Evolutionary conservation across 2,329 filamentous ascomycete species (phyloP), one percentile per base, ranked within the genome.

Genomic region (Ophiostoma piceae): DNA sequence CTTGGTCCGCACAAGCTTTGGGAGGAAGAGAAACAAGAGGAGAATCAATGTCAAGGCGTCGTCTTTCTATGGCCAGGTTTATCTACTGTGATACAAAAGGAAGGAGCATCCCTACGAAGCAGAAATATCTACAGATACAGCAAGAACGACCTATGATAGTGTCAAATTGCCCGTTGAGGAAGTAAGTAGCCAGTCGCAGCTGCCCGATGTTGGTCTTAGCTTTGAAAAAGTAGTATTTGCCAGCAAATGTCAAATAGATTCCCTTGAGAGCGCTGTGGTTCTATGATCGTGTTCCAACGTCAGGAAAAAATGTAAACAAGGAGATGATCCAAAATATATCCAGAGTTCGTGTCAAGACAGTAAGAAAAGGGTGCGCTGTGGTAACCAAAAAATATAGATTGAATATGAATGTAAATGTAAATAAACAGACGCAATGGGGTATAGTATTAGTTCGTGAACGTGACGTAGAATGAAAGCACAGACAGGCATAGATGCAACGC

Each of bases 31-130:
- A 5, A 16, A 47, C 1, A 47, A n/a, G 43, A 47, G 19, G 41
- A 51, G 5, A 6, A 51, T 3, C 3, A 57, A 7, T 22, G n/a
- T 16, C 51, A 8, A 57, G 51, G 9, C 9, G 9, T 57, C 51
- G 3, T 26, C 51, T 7, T 14, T 26, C 9, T 47, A 2, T 19
- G 16, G 6, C n/a, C 5, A 1, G 4, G 16, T 16, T 8, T 19
- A 19, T 47, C 5, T 47, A 12, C n/a, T 26, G n/a, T n/a, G n/a
- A n/a, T n/a, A n/a, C n/a, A n/a, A 41, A 3, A 65, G 62, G 62
- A 65, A 65, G 62, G 62, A 37, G 62, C 62, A 22, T 65, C 32
- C 19, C 8, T 12, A 60, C 51, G 22, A 57, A 29, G n/a, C 47
- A n/a, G 3, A 29, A n/a, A 22, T 39, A 6, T 65, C 19, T 66